Conservation (phyloP, 768 basidiomycete species). For the Tricholoma sp. region DNA sequence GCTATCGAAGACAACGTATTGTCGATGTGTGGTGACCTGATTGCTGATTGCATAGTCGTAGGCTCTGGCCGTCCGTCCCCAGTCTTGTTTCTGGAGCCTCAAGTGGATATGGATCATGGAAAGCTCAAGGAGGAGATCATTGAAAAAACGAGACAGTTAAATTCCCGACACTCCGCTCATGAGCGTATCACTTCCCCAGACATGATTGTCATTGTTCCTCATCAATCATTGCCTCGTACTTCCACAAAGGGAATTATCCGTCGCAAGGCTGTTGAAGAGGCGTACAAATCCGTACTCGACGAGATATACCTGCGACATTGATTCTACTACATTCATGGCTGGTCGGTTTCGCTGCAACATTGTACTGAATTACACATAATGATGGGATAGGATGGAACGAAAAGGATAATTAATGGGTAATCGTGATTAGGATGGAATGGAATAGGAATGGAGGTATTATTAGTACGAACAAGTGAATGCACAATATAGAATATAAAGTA, state of each 20-base stretch:
- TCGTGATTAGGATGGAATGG: no score
- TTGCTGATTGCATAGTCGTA: conserved; percentile 73
- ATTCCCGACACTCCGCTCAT: conserved; percentile 70
- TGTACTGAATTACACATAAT: no score
- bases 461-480: no score
- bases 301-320: conserved; percentile 37
- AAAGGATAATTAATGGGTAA: no score
- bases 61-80: conserved; percentile 77
- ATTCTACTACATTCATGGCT: neutral
- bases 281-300: conserved; percentile 54
- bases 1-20: conserved; percentile 80
- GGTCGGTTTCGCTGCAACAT: no score
- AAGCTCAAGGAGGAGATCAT: conserved; percentile 69
- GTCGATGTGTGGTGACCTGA: conserved; percentile 55
- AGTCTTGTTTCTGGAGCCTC: conserved; percentile 69
- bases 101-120: conserved; percentile 43
- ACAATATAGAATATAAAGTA: no score
- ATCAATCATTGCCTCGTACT: conserved; percentile 65
- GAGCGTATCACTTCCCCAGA: conserved; percentile 65
- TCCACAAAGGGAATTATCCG: conserved; percentile 82
- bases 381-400: no score
- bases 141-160: conserved; percentile 68
- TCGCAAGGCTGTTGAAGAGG: conserved; percentile 69
- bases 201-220: conserved; percentile 64
- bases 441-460: no score